Percentiles rank a stretch among this genome's conserved stretches.
Evolutionary conservation across 805 yeast species (phyloP).

Genomic region (Lipomyces oligophaga): DNA sequence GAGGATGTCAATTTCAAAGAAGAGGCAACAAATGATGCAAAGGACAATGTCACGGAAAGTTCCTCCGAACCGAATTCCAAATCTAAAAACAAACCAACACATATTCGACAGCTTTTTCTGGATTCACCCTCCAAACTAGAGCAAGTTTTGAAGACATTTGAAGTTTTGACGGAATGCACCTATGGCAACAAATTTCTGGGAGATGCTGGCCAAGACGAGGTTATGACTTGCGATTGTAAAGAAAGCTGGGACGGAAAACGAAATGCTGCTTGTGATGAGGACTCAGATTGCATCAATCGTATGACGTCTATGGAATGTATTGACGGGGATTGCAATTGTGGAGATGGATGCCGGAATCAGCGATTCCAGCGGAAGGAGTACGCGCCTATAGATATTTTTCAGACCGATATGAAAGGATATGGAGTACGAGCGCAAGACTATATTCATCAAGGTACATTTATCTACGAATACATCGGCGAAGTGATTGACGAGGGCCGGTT

Average conservation of each 20-base stretch:
- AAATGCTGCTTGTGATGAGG: conserved; percentile 75
- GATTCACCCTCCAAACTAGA: conserved; percentile 53
- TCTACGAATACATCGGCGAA: conserved; percentile 92
- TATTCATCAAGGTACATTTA: conserved; percentile 61
- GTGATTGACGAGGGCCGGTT: conserved; percentile 80
- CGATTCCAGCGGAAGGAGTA: conserved; percentile 76
- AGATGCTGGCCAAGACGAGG: conserved; percentile 67
- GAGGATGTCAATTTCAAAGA: not conserved
- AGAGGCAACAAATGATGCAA: not conserved
- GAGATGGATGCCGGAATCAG: conserved; percentile 77
- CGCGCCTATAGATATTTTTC: conserved; percentile 73
- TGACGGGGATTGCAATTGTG: conserved; percentile 66
- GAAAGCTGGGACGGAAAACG: conserved; percentile 41
- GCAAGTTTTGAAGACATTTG: conserved; percentile 64
- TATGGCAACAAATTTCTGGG: conserved; percentile 65
- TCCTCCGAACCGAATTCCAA: not conserved
- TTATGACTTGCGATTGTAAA: conserved; percentile 90
- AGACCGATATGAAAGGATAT: conserved; percentile 81
- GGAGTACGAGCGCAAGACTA: conserved; percentile 72
- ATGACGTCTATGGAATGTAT: conserved; percentile 90
- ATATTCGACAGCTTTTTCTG: not conserved
- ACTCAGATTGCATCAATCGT: conserved; percentile 86
- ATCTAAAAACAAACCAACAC: not conserved
- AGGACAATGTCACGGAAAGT: too few relatives aligned
- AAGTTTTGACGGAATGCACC: conserved; percentile 52